Evolutionary conservation across 331 rosid genomes (phyloP), one percentile per base, ranked within the genome.

Genomic region (Malus hybrid): DNA sequence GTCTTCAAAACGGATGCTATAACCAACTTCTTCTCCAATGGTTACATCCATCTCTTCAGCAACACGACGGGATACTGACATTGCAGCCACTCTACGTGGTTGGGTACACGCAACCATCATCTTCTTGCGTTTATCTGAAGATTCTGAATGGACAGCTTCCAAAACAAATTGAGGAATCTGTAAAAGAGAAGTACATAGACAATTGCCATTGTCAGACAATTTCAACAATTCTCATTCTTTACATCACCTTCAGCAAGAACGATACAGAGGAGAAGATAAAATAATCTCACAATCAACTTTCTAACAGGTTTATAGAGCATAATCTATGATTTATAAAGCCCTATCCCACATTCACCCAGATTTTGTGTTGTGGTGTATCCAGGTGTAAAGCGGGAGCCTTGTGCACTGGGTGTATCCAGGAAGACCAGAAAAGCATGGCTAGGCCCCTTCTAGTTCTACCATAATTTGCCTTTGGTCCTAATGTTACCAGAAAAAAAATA

Each of bases 21-120:
- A 95, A 90, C 99, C 99, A 67, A 95, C 99, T 86, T 95, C 99
- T 81, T 95, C 98, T 16, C 99, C 99, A 13, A 92, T 92, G 69
- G 73, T 83, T 20, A 95, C 99, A 58, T 95, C 98, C 99, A 95
- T 95, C 89, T 95, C 99, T 82, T 95, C 98, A 11, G 99, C 99
- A 77, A 95, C 99, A 82, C 98, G 98, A 63, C 90, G 78, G 33
- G 99, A 95, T 74, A 95, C 99, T 72, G 99, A 95, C 96, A 95
- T 92, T 6, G 99, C 99, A 82, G 98, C 97, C 87, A 90, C 98
- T 71, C 98, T 87, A 33, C 99, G 96, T 29, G 99, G 99, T 68
- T 95, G 98, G 70, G 99, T 95, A 71, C 99, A 95, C 4, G 94
- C 99, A 83, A 95, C 60, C 98, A 93, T 88, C 96, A 90, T 86